A percentile compares a stretch with the other conserved stretches of the same genome.
Conservation (phyloP, 148 eudicot genomes). For the Rhododendron simsii region DNA sequence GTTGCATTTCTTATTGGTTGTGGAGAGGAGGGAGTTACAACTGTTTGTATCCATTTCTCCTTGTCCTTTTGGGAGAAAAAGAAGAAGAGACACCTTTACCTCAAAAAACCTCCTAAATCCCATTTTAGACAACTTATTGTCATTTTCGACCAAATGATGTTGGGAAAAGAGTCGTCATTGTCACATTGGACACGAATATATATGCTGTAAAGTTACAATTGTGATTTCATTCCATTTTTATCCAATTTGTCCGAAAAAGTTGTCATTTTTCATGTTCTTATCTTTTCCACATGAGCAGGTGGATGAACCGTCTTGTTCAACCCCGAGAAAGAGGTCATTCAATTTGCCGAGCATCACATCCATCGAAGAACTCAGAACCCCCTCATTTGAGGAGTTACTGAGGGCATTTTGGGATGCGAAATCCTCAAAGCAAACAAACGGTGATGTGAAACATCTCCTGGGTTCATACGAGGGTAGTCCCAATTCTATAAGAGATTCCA, state of each 20-base stretch:
- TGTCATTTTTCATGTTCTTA: background rate
- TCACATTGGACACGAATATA: background rate
- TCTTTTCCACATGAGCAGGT: slow-evolving; percentile 40
- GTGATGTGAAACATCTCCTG: slow-evolving; percentile 59
- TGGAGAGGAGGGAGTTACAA: background rate
- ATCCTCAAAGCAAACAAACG: slow-evolving; percentile 72
- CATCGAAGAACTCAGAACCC: slow-evolving; percentile 90
- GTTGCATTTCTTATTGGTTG: too few relatives aligned
- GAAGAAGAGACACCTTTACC: background rate
- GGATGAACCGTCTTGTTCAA: slow-evolving; percentile 95
- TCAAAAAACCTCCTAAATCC: background rate
- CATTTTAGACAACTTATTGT: background rate
- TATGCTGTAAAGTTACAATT: background rate
- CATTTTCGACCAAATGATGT: background rate
- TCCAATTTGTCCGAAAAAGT: background rate
- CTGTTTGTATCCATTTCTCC: background rate
- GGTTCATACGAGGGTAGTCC: slow-evolving; percentile 39
- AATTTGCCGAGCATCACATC: slow-evolving; percentile 71
- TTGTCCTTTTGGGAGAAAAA: background rate
- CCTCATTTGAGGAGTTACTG: slow-evolving; percentile 76
- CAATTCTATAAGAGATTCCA: slow-evolving; percentile 55
- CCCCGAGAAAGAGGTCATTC: slow-evolving; percentile 76
- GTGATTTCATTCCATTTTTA: background rate
- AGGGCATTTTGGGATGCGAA: slow-evolving; percentile 76
- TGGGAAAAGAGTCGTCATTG: background rate